A percentile compares a stretch with the other conserved stretches of the same genome.
These are phyloP conservation scores for Pseudognaphalium luteoalbum DNA, from an alignment of 129 eudicot species.

Conservation along the genomic window DNA sequence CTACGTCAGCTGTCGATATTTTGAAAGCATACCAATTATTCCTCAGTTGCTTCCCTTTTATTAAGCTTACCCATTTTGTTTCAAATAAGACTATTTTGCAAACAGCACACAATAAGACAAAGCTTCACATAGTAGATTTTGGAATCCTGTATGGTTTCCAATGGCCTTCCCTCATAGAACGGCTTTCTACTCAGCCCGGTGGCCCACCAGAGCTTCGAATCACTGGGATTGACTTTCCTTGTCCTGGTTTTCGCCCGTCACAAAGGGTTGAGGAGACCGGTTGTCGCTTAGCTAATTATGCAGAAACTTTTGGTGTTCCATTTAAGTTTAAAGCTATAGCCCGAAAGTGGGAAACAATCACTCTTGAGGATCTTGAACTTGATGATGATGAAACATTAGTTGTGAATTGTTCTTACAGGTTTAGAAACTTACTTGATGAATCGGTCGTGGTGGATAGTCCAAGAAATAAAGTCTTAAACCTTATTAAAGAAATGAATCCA, in stretches of 20 bases:
- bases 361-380: constrained; percentile 60
- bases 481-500: constrained; percentile 60
- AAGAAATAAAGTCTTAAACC: constrained; percentile 54
- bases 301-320: constrained; percentile 58
- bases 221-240: constrained; percentile 76
- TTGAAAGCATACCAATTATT: constrained; percentile 70
- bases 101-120: constrained; percentile 46
- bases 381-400: constrained; percentile 55
- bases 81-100: constrained; percentile 58
- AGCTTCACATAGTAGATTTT: constrained; percentile 69
- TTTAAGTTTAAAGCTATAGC: constrained; percentile 74
- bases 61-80: constrained; percentile 56
- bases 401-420: constrained; percentile 56
- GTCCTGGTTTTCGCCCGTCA: constrained; percentile 76
- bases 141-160: constrained; percentile 80
- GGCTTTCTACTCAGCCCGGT: constrained; percentile 57
- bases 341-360: constrained; percentile 74
- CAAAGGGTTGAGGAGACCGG: constrained; percentile 85
- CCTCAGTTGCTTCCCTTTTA: constrained; percentile 60
- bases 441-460: constrained; percentile 70
- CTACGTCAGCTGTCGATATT: constrained; percentile 61
- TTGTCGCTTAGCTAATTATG: constrained; percentile 59
- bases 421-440: constrained; percentile 67
- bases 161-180: constrained; percentile 71
- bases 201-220: constrained; percentile 79